These are phyloP conservation scores for Russula sp. DNA, from an alignment of 768 basidiomycete genomes.

Conservation along the genomic window DNA sequence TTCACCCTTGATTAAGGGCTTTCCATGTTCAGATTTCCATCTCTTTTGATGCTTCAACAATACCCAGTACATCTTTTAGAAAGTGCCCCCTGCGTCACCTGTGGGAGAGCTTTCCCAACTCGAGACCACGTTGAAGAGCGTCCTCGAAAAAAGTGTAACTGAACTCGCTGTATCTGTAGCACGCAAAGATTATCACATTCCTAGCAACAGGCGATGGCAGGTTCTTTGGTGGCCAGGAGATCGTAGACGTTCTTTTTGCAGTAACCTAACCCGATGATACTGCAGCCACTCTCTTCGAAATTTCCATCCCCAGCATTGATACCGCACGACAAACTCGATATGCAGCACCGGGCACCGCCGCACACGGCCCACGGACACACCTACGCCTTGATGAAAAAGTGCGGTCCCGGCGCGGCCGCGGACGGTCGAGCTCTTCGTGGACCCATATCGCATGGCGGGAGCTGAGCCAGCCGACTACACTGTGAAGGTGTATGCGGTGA, in stretches of 20 bases:
- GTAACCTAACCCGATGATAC: constrained; percentile 29
- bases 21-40: background rate
- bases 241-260: background rate
- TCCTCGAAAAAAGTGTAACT: constrained; percentile 39
- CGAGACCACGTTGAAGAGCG: constrained; percentile 60
- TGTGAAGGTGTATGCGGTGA: constrained; percentile 67
- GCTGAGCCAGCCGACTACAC: constrained; percentile 70
- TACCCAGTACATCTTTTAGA: constrained; percentile 61
- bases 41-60: background rate
- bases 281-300: constrained; percentile 53
- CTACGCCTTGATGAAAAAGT: constrained; percentile 88
- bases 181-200: background rate
- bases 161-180: constrained; percentile 9
- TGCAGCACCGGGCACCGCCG: constrained; percentile 97
- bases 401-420: constrained; percentile 90
- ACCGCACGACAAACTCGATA: constrained; percentile 87
- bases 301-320: constrained; percentile 99
- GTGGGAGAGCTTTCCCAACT: constrained; percentile 65
- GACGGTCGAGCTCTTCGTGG: constrained; percentile 89
- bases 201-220: too few relatives aligned
- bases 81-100: constrained; percentile 39
- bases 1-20: background rate
- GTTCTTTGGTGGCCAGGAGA: background rate
- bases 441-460: constrained; percentile 80
- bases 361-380: constrained; percentile 87